These are phyloP conservation scores for Debaryomyces udenii DNA, from an alignment of 1,139 yeast genomes.

Conservation along the genomic window DNA sequence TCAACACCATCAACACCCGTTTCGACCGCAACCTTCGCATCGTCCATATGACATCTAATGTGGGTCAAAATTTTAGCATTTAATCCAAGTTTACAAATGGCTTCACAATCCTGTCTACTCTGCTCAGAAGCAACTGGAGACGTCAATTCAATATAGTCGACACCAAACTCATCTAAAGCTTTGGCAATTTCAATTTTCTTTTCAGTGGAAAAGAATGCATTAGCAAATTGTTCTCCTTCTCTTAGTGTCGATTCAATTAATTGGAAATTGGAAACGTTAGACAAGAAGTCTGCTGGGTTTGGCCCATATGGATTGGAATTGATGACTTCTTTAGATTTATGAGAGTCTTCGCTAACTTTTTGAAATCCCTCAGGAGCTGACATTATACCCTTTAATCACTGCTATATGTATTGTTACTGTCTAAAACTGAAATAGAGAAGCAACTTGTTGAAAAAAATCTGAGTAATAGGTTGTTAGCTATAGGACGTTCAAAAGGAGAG, in stretches of 20 bases:
- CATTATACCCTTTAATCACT: constrained; percentile 17
- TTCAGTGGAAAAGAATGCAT: constrained; percentile 57
- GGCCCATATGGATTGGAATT: constrained; percentile 57
- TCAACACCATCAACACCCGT: constrained; percentile 66
- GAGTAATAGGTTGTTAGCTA: too few relatives aligned
- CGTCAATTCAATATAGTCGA: constrained; percentile 60
- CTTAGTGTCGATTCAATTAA: constrained; percentile 58
- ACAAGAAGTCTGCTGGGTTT: constrained; percentile 58
- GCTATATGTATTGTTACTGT: too few relatives aligned
- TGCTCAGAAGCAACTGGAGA: constrained; percentile 63
- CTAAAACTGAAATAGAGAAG: too few relatives aligned
- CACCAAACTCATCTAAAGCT: constrained; percentile 62
- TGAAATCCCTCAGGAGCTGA: constrained; percentile 33
- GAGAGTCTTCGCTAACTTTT: constrained; percentile 34
- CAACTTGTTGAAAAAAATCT: too few relatives aligned
- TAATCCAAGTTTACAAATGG: constrained; percentile 58
- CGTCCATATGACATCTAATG: constrained; percentile 63
- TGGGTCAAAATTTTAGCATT: constrained; percentile 59
- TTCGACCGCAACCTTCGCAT: constrained; percentile 59
- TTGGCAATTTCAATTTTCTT: constrained; percentile 58
- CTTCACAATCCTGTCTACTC: constrained; percentile 58
- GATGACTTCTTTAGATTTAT: constrained; percentile 20
- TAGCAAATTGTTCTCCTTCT: constrained; percentile 66
- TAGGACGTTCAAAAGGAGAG: constrained; percentile 8
- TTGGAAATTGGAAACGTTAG: constrained; percentile 56